phyloP scores from a whole-genome alignment of 345 rosid species.

The Arabidopsis thaliana region DNA sequence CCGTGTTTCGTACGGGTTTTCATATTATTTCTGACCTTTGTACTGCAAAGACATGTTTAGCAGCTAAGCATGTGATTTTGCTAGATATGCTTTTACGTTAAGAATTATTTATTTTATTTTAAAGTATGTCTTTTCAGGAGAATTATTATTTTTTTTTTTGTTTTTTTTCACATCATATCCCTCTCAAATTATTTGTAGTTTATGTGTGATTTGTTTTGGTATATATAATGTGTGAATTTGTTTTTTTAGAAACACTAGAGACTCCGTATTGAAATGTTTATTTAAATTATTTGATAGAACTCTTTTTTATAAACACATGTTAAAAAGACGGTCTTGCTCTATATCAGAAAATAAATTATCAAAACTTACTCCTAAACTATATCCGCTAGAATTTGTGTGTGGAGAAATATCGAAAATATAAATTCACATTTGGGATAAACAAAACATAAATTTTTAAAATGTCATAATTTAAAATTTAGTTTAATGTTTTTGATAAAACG shows the following conservation, averaged over 20 bases:
- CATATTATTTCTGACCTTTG: conserved; percentile 28
- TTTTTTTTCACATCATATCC: not conserved
- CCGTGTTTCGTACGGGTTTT: conserved; percentile 52
- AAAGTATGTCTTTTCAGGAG: conserved; percentile 4
- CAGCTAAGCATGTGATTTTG: conserved; percentile 38
- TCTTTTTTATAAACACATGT: not conserved
- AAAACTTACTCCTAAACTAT: not conserved
- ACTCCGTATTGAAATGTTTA: not conserved
- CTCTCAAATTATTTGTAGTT: not conserved
- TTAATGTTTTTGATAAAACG: no score
- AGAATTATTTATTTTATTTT: not conserved
- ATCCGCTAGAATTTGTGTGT: no score
- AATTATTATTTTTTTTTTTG: not conserved
- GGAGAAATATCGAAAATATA: no score
- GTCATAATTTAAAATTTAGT: no score
- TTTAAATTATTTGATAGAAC: not conserved
- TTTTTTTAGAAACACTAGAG: not conserved
- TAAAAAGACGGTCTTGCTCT: not conserved
- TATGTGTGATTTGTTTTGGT: not conserved
- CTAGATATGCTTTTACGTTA: conserved; percentile 26
- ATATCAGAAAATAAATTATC: not conserved
- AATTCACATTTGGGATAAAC: no score
- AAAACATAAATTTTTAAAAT: no score
- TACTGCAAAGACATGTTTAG: conserved; percentile 41
- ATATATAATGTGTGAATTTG: not conserved